These are phyloP conservation scores for Phalaenopsis equestris DNA, from an alignment of 106 monocot genomes.

Conservation along the genomic window DNA sequence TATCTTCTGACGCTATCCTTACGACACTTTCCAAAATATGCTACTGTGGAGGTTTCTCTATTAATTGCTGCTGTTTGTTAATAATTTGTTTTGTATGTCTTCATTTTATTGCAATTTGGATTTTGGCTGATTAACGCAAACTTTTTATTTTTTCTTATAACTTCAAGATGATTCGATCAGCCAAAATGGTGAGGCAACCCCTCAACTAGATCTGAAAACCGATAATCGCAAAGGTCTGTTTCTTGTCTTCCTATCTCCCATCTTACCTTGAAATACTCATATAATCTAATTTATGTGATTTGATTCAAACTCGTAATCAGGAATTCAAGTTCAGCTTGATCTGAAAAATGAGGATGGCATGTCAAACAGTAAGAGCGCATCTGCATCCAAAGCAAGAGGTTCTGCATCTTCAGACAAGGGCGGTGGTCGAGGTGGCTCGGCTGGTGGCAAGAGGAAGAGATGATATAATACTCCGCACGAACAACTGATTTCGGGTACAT, in stretches of 20 bases:
- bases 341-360: constrained; percentile 44
- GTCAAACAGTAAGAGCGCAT: constrained; percentile 35
- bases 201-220: constrained; percentile 54
- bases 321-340: constrained; percentile 74
- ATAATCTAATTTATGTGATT: background rate
- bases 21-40: background rate
- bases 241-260: background rate
- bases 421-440: constrained; percentile 15
- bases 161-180: constrained; percentile 20
- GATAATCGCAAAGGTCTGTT: constrained; percentile 58
- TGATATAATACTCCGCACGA: background rate
- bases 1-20: background rate
- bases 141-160: background rate
- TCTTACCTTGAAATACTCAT: background rate
- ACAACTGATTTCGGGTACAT: no score
- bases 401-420: constrained; percentile 30
- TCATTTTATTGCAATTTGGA: no score
- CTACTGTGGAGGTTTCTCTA: background rate
- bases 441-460: constrained; percentile 66
- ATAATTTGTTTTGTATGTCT: no score
- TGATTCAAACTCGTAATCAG: constrained; percentile 14
- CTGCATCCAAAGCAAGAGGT: constrained; percentile 41
- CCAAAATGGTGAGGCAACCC: constrained; percentile 24
- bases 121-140: no score
- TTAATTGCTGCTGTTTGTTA: background rate